Conservation (phyloP, 805 yeast genomes). For the Cyberlindnera mississippiensis region DNA sequence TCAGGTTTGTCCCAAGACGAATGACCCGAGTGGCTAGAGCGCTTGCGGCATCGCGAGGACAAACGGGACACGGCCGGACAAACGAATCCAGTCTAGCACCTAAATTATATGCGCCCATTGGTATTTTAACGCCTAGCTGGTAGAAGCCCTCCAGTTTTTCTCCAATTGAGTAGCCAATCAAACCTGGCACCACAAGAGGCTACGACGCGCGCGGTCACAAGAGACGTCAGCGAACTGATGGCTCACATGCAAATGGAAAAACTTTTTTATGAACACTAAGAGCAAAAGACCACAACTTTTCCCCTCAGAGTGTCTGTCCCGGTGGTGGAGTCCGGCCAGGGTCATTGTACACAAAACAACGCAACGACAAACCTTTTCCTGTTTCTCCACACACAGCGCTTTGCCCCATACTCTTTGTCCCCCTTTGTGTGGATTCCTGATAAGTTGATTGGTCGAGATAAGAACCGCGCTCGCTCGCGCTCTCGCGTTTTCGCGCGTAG, state of each 20-base stretch:
- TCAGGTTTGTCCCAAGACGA: slow-evolving; percentile 14
- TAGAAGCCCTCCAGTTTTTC: neutral
- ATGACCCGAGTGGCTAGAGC: slow-evolving; percentile 5
- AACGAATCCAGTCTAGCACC: neutral
- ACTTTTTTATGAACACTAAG: neutral
- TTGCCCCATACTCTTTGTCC: neutral
- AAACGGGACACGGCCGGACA: neutral
- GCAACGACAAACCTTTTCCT: neutral
- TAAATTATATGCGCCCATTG: neutral
- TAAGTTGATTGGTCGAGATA: slow-evolving; percentile 12
- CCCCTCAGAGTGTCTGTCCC: neutral
- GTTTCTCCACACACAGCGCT: neutral
- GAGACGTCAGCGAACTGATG: neutral
- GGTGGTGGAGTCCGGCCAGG: neutral
- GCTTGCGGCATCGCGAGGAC: neutral
- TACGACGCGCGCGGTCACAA: neutral
- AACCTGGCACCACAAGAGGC: neutral
- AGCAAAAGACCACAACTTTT: neutral
- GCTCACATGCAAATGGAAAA: neutral
- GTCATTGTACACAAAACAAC: neutral
- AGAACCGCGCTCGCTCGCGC: neutral
- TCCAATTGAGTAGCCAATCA: neutral
- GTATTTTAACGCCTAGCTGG: no score
- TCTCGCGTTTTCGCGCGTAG: neutral
- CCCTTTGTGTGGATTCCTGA: neutral